phyloP scores from a whole-genome alignment of 768 basidiomycete genomes.

The Tulasnella sp. region DNA sequence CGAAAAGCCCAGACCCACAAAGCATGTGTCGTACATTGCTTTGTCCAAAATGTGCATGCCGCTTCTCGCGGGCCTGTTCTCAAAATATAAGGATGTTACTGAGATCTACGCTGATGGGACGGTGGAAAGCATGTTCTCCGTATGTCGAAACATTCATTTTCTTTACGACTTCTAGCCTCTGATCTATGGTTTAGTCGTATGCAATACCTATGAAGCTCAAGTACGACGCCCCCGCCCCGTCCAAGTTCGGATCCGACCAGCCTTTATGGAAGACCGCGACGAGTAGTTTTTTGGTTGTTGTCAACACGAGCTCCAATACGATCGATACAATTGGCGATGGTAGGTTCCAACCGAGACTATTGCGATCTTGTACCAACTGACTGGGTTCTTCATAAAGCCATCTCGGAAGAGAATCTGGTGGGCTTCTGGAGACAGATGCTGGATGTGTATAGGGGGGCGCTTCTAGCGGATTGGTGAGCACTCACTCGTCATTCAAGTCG shows the following conservation, averaged over 20 bases:
- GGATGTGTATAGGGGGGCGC: conserved; percentile 69
- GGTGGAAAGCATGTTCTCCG: conserved; percentile 69
- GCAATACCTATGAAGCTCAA: conserved; percentile 87
- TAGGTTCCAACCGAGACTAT: conserved; percentile 27
- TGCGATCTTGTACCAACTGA: neutral
- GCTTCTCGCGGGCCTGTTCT: conserved; percentile 63
- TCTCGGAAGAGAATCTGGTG: conserved; percentile 55
- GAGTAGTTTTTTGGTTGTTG: conserved; percentile 57
- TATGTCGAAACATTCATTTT: conserved; percentile 28
- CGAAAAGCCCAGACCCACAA: conserved; percentile 37
- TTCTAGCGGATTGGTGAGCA: conserved; percentile 73
- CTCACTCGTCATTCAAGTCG: neutral
- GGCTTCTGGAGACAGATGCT: conserved; percentile 78
- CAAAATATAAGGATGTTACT: conserved; percentile 45
- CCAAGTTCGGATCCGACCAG: conserved; percentile 73
- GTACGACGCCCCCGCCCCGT: conserved; percentile 86
- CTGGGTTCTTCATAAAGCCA: conserved; percentile 31
- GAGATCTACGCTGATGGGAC: conserved; percentile 74
- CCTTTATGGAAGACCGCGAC: conserved; percentile 97
- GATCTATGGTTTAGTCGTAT: conserved; percentile 46
- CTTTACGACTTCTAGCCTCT: neutral
- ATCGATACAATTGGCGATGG: conserved; percentile 42
- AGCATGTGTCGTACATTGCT: conserved; percentile 78
- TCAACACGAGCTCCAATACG: conserved; percentile 50
- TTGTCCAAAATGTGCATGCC: conserved; percentile 86